Conservation (phyloP, 2,329 filamentous ascomycete species). For the Mycosphaerella sp. region DNA sequence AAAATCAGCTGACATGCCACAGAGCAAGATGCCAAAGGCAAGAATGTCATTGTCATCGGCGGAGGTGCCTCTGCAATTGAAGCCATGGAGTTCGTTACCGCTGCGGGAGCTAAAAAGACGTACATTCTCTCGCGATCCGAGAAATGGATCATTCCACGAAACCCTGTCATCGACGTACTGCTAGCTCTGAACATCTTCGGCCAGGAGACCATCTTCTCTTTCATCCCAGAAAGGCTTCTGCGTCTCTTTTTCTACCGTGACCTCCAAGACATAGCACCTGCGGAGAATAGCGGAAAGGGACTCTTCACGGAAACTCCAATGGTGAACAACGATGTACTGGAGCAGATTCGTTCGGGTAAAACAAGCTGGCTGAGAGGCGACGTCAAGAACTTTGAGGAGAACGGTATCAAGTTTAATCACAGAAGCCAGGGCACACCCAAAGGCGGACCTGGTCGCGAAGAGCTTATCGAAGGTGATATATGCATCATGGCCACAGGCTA, state of each 20-base stretch:
- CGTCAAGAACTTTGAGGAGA: conserved; percentile 58
- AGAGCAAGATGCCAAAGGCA: conserved; percentile 57
- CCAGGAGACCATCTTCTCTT: conserved; percentile 62
- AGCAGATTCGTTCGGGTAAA: conserved; percentile 63
- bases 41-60: conserved; percentile 72
- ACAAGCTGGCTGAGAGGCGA: conserved; percentile 79
- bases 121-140: conserved; percentile 60
- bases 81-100: conserved; percentile 69
- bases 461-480: conserved; percentile 64
- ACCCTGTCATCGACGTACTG: conserved; percentile 65
- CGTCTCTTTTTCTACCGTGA: conserved; percentile 78
- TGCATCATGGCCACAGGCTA: conserved; percentile 80
- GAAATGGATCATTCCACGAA: conserved; percentile 52
- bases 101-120: conserved; percentile 59
- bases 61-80: conserved; percentile 78
- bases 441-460: conserved; percentile 62
- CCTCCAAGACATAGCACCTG: conserved; percentile 64
- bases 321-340: conserved; percentile 73
- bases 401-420: conserved; percentile 64
- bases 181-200: conserved; percentile 74
- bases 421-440: conserved; percentile 64
- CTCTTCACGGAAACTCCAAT: conserved; percentile 81
- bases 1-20: background rate
- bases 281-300: conserved; percentile 50
- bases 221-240: conserved; percentile 69